Evolutionary conservation across 2,329 filamentous ascomycete species (phyloP).

Genomic region (Xylariaceae sp.): DNA sequence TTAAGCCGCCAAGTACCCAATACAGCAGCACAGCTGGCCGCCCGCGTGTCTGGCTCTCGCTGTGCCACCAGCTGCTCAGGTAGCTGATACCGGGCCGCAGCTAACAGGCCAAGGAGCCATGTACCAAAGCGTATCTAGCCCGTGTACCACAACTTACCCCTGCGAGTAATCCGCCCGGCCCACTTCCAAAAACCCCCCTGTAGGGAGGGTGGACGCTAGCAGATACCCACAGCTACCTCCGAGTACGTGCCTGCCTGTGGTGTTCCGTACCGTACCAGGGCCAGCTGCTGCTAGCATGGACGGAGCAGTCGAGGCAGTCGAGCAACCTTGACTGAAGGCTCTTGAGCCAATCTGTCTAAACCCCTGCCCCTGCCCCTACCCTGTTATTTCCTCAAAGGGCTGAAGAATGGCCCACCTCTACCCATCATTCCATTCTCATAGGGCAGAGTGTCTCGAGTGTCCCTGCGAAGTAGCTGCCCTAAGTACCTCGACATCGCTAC

Average conservation of each 20-base stretch:
- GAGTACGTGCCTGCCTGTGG: no score
- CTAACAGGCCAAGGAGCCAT: slow-evolving; percentile 4
- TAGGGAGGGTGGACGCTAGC: slow-evolving; percentile 8
- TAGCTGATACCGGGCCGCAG: slow-evolving; percentile 11
- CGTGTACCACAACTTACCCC: slow-evolving; percentile 10
- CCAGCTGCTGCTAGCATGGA: no score
- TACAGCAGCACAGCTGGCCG: not conserved
- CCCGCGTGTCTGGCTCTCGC: not conserved
- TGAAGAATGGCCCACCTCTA: slow-evolving; percentile 14
- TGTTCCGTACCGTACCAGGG: no score
- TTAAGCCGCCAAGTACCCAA: not conserved
- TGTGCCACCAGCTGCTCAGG: not conserved
- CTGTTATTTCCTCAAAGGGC: slow-evolving; percentile 17
- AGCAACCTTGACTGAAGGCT: no score
- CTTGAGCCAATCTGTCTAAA: slow-evolving; percentile 1
- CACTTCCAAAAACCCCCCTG: slow-evolving; percentile 6
- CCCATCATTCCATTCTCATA: slow-evolving; percentile 15
- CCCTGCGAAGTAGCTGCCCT: not conserved
- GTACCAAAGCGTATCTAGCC: not conserved
- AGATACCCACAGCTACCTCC: not conserved
- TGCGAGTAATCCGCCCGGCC: slow-evolving; percentile 16
- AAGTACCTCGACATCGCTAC: not conserved
- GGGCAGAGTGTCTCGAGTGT: slow-evolving; percentile 12
- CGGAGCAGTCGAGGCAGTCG: no score
- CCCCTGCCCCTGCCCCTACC: not conserved